A percentile compares a stretch with the other conserved stretches of the same genome.
phyloP scores from a whole-genome alignment of 108 stramenopile species.

The Conticribra weissflogii region DNA sequence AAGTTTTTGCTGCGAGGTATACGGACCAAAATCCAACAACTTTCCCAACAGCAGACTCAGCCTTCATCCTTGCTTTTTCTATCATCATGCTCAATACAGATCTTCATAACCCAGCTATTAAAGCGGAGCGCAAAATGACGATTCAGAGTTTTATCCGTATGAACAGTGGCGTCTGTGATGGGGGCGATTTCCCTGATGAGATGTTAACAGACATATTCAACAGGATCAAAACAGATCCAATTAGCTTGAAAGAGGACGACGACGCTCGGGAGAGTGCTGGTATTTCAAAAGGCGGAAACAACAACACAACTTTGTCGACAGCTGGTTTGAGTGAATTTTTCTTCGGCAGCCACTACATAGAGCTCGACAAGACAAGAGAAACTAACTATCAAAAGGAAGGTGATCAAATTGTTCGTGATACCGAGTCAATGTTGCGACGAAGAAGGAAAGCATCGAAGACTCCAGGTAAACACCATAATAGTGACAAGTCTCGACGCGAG shows the following conservation, averaged over 20 bases:
- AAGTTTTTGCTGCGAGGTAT: constrained; percentile 97
- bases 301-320: constrained; percentile 37
- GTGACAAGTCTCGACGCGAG: constrained; percentile 20
- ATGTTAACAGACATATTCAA: constrained; percentile 93
- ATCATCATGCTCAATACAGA: constrained; percentile 99
- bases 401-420: constrained; percentile 90
- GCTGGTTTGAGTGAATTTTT: constrained; percentile 60
- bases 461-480: constrained; percentile 9
- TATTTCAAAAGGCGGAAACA: constrained; percentile 33
- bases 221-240: constrained; percentile 91
- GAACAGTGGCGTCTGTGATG: constrained; percentile 97
- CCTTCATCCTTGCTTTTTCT: constrained; percentile 97
- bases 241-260: constrained; percentile 97
- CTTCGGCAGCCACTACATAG: constrained; percentile 75
- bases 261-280: constrained; percentile 72
- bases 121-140: constrained; percentile 94
- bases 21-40: constrained; percentile 82
- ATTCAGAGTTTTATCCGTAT: constrained; percentile 93
- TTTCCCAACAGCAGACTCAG: constrained; percentile 95
- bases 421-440: constrained; percentile 87
- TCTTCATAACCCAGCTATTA: constrained; percentile 97
- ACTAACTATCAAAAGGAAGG: constrained; percentile 91
- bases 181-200: constrained; percentile 90
- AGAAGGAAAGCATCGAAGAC: constrained; percentile 50
- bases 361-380: constrained; percentile 82